These are phyloP conservation scores for Hygrocybe coccinea DNA, from an alignment of 768 basidiomycete species.

Conservation along the genomic window DNA sequence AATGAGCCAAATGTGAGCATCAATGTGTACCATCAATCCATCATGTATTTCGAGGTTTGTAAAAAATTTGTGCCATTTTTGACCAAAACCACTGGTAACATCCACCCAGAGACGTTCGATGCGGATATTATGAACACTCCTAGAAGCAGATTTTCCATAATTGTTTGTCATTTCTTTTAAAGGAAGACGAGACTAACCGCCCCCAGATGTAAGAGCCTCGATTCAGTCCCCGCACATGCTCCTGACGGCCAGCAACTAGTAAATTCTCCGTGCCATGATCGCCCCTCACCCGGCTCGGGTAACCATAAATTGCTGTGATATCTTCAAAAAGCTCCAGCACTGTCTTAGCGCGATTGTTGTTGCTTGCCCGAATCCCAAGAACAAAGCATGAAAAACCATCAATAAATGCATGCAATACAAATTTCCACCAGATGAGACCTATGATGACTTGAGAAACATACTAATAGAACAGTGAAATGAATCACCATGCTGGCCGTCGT, in stretches of 20 bases:
- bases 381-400: slow-evolving; percentile 39
- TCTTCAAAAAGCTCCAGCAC: slow-evolving; percentile 34
- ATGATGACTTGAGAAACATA: too few species aligned
- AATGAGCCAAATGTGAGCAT: slow-evolving; percentile 38
- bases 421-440: slow-evolving; percentile 34
- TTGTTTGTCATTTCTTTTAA: background rate
- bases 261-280: slow-evolving; percentile 35
- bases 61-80: slow-evolving; percentile 39
- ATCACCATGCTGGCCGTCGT: too few species aligned
- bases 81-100: slow-evolving; percentile 30
- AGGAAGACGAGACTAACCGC: slow-evolving; percentile 15
- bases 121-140: slow-evolving; percentile 38
- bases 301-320: slow-evolving; percentile 5
- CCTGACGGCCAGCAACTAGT: slow-evolving; percentile 29
- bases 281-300: slow-evolving; percentile 30
- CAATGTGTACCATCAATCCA: slow-evolving; percentile 21
- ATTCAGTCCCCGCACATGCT: slow-evolving; percentile 16
- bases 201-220: slow-evolving; percentile 39
- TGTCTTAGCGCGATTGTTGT: slow-evolving; percentile 39
- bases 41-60: slow-evolving; percentile 27
- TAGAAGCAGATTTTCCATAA: too few species aligned
- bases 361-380: slow-evolving; percentile 31
- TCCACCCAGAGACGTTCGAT: slow-evolving; percentile 40
- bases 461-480: too few species aligned
- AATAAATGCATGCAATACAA: slow-evolving; percentile 40